Conservation (phyloP, 352 stramenopile genomes). For the Pythium aphanidermatum region DNA sequence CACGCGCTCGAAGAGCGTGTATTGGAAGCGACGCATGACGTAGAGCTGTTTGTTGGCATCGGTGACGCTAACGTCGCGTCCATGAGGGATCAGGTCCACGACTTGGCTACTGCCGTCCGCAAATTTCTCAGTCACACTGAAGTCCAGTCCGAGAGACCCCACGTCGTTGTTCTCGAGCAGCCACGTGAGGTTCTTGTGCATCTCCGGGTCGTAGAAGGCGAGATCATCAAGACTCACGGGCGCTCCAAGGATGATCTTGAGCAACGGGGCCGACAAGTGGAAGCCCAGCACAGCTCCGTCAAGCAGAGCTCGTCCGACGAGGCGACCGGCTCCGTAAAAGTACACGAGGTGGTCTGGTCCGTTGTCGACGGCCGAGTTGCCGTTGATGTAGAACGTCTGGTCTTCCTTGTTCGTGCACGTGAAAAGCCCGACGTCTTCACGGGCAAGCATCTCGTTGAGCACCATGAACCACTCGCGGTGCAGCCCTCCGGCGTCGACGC, state of each 20-base stretch:
- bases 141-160: constrained; percentile 45
- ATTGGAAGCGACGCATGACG: constrained; percentile 82
- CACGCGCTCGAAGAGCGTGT: constrained; percentile 79
- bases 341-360: constrained; percentile 50
- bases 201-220: constrained; percentile 54
- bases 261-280: constrained; percentile 91
- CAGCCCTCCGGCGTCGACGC: too few relatives aligned
- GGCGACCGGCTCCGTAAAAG: constrained; percentile 41
- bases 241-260: constrained; percentile 95
- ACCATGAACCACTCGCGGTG: constrained; percentile 72
- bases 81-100: constrained; percentile 44
- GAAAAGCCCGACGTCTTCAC: constrained; percentile 41
- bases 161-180: constrained; percentile 37
- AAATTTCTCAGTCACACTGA: constrained; percentile 10
- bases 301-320: constrained; percentile 49
- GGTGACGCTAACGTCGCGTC: constrained; percentile 74
- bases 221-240: constrained; percentile 92
- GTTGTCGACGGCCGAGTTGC: constrained; percentile 33
- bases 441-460: constrained; percentile 44
- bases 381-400: constrained; percentile 52
- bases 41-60: constrained; percentile 94
- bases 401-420: constrained; percentile 45
- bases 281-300: constrained; percentile 90
- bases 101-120: constrained; percentile 22
- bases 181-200: constrained; percentile 43